Conservation (phyloP, 2,329 filamentous ascomycete species). For the Sphaerostilbella broomeana region DNA sequence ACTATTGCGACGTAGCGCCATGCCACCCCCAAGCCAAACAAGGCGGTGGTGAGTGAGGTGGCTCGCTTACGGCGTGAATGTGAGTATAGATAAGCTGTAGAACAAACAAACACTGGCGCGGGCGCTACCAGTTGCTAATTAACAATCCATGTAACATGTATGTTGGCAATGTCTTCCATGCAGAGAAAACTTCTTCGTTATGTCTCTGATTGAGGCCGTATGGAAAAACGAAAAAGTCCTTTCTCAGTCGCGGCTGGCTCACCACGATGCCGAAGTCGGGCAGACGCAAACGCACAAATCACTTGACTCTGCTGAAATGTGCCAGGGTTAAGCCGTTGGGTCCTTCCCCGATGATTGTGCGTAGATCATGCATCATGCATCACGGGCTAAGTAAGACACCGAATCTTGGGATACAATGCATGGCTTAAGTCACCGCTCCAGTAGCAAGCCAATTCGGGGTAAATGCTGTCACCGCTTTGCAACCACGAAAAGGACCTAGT, state of each 20-base stretch:
- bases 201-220: no score
- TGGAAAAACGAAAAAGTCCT: no score
- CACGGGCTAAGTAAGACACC: neutral
- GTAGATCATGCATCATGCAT: constrained; percentile 3
- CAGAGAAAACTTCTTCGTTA: no score
- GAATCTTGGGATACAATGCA: constrained; percentile 1
- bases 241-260: no score
- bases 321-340: constrained; percentile 18
- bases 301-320: constrained; percentile 27
- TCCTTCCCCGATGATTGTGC: constrained; percentile 2
- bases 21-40: no score
- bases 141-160: constrained; percentile 22
- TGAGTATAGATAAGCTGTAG: neutral
- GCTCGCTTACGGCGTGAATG: neutral
- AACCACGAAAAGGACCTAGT: constrained; percentile 1
- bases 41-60: neutral
- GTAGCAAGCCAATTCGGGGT: neutral
- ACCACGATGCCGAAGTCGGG: no score
- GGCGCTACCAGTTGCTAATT: constrained; percentile 13
- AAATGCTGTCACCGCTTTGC: neutral
- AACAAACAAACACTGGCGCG: neutral
- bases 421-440: neutral
- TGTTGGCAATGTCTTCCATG: constrained; percentile 15
- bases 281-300: no score
- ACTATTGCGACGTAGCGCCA: no score